phyloP scores from a whole-genome alignment of 805 yeast genomes.

The Cyberlindnera nakhonratchasimensis region DNA sequence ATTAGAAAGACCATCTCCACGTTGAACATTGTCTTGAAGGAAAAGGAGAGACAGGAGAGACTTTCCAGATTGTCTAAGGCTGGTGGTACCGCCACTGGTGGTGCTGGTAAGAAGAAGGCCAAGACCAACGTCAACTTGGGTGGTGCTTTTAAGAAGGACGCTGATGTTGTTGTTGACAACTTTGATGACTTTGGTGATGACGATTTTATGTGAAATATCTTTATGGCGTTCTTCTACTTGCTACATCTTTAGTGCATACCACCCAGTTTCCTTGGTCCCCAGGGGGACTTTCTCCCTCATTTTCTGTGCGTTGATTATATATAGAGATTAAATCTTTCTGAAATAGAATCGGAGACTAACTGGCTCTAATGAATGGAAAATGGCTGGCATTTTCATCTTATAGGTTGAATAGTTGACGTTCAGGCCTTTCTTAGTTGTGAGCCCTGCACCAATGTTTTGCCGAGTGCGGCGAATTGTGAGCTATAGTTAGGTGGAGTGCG shows the following conservation, averaged over 20 bases:
- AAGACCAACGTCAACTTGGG: conserved; percentile 63
- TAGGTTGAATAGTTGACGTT: too few relatives aligned
- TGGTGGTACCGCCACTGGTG: conserved; percentile 86
- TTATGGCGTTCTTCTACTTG: not conserved
- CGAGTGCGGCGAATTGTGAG: too few relatives aligned
- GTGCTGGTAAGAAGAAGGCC: conserved; percentile 95
- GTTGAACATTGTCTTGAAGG: conserved; percentile 72
- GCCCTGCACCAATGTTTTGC: too few relatives aligned
- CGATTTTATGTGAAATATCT: conserved; percentile 61
- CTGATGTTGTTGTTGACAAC: conserved; percentile 50
- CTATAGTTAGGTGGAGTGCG: too few relatives aligned
- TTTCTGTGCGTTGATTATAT: too few relatives aligned
- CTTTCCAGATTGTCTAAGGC: conserved; percentile 75
- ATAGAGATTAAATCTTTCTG: too few relatives aligned
- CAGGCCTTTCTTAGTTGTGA: too few relatives aligned
- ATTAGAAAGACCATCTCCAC: conserved; percentile 84
- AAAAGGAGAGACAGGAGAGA: conserved; percentile 88
- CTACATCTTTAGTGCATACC: not conserved
- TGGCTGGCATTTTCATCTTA: too few relatives aligned
- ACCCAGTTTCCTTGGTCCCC: too few relatives aligned
- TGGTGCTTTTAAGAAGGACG: conserved; percentile 63
- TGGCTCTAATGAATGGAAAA: not conserved
- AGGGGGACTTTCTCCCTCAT: not conserved
- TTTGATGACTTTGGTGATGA: conserved; percentile 68
- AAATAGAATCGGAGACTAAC: too few relatives aligned